Base-by-base conservation (phyloP, 225 moss, liverwort and hornwort species). In the Lunularia cruciata region DNA sequence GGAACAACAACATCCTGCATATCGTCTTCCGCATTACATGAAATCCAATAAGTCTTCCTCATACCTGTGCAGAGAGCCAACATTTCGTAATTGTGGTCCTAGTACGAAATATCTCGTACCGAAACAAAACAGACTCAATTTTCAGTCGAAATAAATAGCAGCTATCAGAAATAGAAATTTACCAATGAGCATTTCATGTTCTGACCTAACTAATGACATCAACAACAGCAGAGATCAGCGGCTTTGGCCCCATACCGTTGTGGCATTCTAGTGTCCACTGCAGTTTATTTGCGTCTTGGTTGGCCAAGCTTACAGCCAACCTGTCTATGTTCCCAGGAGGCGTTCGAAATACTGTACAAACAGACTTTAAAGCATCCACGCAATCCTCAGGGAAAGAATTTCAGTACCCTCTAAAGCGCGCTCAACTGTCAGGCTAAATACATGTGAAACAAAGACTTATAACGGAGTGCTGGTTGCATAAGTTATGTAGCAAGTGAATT, bases 281-380 rank as follows among this genome's bases (percentile, higher is more conserved):
- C 52, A 98, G 78, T 71, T 98, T 98, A 73, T 74, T 86, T 65
- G 86, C 88, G 47, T 93, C 83, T 69, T 66, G 75, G 18, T 83
- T 85, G 37, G 85, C 73, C 71, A 93, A 82, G 68, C 63, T 84
- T 72, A 93, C 89, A 40, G 89, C 82, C 86, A 98, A 83, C 52
- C 84, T 79, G 39, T 91, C 93, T 82, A 93, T 98, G 60, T 74
- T 89, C 47, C 89, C 85, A 39, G 93, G 89, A 60, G 93, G 81
- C 47, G 98, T 98, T 47, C 93, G 82, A 76, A 98, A 98, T 75
- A 98, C 91, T 69, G 98, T 86, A 79, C 91, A 93, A 32, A 91
- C 93, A 69, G 93, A 86, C 91, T 98, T 65, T 53, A 23, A 74
- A 60, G 79, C 43, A 78, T 34, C 19, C 68, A 54, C 8, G 30